phyloP scores from a whole-genome alignment of 2,329 filamentous ascomycete species.

The Aureobasidium musti region DNA sequence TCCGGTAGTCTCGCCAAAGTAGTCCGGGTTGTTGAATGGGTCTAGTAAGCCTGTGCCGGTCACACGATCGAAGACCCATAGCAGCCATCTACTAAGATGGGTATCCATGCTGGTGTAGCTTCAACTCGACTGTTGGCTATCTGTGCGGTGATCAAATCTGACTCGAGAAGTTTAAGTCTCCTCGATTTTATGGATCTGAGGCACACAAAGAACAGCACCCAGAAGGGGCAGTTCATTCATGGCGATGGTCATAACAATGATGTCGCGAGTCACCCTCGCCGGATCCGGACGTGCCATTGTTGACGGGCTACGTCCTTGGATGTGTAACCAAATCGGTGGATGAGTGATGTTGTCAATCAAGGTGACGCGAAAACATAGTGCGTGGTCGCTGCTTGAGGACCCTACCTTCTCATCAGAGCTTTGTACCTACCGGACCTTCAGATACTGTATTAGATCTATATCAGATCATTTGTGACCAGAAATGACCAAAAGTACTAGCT shows the following conservation, averaged over 20 bases:
- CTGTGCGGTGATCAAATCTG: not conserved
- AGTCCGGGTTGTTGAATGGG: no score
- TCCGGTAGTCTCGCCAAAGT: no score
- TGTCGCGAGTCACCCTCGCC: not conserved
- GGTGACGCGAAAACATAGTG: not conserved
- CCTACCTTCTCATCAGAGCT: not conserved
- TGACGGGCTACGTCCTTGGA: not conserved
- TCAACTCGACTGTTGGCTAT: not conserved
- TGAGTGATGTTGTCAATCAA: not conserved
- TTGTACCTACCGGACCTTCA: not conserved
- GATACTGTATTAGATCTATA: not conserved
- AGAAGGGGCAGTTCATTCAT: not conserved
- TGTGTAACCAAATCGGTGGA: not conserved
- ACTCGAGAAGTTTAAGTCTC: no score
- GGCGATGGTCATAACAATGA: not conserved
- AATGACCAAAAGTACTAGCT: not conserved
- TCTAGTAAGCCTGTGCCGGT: no score
- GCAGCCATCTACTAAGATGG: not conserved
- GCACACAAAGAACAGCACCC: not conserved
- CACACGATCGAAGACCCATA: no score
- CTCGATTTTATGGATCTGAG: not conserved
- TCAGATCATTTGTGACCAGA: not conserved
- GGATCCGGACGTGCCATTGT: slow-evolving; percentile 1
- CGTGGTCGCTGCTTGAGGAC: not conserved
- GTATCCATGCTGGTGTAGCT: not conserved